phyloP scores from a whole-genome alignment of 495 filamentous ascomycete genomes.

The Achaetomiella virescens region DNA sequence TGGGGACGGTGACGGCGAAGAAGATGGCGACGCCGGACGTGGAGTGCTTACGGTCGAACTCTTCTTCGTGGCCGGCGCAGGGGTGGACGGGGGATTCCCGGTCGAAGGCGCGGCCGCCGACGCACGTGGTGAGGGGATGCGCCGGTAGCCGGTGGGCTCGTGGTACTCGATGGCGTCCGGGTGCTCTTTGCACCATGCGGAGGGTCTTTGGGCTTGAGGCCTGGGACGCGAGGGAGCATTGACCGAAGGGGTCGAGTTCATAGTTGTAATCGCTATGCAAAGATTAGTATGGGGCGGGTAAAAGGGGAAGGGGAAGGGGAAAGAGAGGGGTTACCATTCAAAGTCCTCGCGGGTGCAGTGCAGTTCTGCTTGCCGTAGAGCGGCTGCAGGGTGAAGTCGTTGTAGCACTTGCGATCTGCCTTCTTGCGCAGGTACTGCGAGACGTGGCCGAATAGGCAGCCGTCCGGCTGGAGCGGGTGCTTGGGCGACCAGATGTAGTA shows the following conservation, averaged over 20 bases:
- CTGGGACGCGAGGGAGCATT: slow-evolving; percentile 68
- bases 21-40: slow-evolving; percentile 73
- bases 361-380: slow-evolving; percentile 68
- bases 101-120: slow-evolving; percentile 66
- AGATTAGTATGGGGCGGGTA: not conserved
- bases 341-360: slow-evolving; percentile 78
- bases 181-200: slow-evolving; percentile 58
- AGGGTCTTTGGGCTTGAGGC: slow-evolving; percentile 61
- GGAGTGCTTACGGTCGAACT: slow-evolving; percentile 62
- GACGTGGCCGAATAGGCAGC: slow-evolving; percentile 89
- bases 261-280: slow-evolving; percentile 82
- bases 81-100: slow-evolving; percentile 47
- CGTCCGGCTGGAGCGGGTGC: slow-evolving; percentile 65
- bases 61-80: slow-evolving; percentile 71
- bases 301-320: not conserved
- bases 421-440: slow-evolving; percentile 90
- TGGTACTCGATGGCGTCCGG: slow-evolving; percentile 65
- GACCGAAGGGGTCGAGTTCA: slow-evolving; percentile 64
- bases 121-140: slow-evolving; percentile 84
- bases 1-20: slow-evolving; percentile 71
- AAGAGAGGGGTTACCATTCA: slow-evolving; percentile 69
- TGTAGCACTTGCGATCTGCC: slow-evolving; percentile 65
- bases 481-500: slow-evolving; percentile 80
- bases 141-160: slow-evolving; percentile 81
- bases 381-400: slow-evolving; percentile 59